Evolutionary conservation across 768 basidiomycete species (phyloP).

Genomic region (Lentinula lateritia): DNA sequence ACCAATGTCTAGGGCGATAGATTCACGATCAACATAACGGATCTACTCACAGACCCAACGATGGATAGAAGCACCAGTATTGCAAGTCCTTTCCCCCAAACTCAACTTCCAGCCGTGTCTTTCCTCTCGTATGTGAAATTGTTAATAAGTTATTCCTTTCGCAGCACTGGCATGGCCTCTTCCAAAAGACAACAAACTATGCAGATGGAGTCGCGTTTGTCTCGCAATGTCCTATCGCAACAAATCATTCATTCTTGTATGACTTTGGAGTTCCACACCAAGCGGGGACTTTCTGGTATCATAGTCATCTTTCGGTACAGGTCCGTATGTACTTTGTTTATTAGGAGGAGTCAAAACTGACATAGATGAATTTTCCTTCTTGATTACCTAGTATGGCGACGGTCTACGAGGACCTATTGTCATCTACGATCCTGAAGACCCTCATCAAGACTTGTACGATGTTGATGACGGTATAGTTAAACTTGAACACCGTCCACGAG

Average conservation of each 20-base stretch:
- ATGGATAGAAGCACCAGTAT: slow-evolving; percentile 49
- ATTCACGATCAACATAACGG: slow-evolving; percentile 43
- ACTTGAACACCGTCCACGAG: slow-evolving; percentile 14
- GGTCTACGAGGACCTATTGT: slow-evolving; percentile 33
- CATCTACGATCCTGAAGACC: slow-evolving; percentile 25
- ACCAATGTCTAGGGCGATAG: slow-evolving; percentile 26
- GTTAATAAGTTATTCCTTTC: neutral
- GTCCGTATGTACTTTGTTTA: neutral
- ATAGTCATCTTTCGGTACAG: slow-evolving; percentile 1
- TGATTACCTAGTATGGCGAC: slow-evolving; percentile 31
- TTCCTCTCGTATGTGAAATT: neutral
- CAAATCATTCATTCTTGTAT: slow-evolving; percentile 28
- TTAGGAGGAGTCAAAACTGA: slow-evolving; percentile 15
- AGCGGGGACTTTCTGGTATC: slow-evolving; percentile 20
- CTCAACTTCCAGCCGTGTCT: no score
- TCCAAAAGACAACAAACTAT: slow-evolving; percentile 18
- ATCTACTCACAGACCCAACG: slow-evolving; percentile 38
- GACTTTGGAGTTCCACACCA: slow-evolving; percentile 25
- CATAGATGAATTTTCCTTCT: slow-evolving; percentile 14
- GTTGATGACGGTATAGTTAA: slow-evolving; percentile 23
- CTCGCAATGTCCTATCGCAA: slow-evolving; percentile 31
- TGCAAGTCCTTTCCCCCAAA: slow-evolving; percentile 23
- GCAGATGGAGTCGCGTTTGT: slow-evolving; percentile 16
- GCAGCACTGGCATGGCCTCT: slow-evolving; percentile 7
- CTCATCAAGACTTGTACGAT: slow-evolving; percentile 10